Conservation (phyloP, 345 rosid species). For the Corchorus capsularis region DNA sequence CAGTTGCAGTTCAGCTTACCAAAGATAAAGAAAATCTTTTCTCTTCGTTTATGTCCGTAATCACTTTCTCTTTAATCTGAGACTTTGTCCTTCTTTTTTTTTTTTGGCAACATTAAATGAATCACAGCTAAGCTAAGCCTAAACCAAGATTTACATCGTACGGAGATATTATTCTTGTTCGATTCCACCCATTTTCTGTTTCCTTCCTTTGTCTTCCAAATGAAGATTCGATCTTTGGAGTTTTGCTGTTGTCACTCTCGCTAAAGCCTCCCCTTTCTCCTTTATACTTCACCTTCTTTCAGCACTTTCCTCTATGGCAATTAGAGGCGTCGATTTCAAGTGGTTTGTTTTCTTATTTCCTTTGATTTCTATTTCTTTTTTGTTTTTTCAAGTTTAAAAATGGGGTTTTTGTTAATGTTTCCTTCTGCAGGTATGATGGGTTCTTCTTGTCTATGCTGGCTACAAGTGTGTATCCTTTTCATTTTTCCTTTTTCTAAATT, state of each 20-base stretch:
- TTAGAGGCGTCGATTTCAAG: slow-evolving; percentile 92
- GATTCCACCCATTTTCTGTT: neutral
- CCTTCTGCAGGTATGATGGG: slow-evolving; percentile 87
- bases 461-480: slow-evolving; percentile 92
- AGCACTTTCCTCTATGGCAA: slow-evolving; percentile 53
- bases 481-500: neutral
- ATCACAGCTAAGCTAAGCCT: neutral
- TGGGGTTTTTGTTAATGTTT: slow-evolving; percentile 6
- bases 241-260: neutral
- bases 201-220: neutral
- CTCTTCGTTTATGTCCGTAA: neutral
- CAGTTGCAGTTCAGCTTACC: too few relatives aligned
- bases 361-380: neutral
- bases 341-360: slow-evolving; percentile 53
- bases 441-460: slow-evolving; percentile 99
- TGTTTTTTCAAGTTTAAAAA: neutral
- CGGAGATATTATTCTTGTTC: neutral
- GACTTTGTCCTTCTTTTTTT: neutral
- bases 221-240: slow-evolving; percentile 10
- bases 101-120: neutral
- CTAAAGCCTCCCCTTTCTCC: neutral
- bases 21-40: too few relatives aligned
- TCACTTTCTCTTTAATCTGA: slow-evolving; percentile 4
- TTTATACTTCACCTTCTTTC: neutral
- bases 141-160: neutral